Percentiles rank a stretch among this genome's conserved stretches.
phyloP scores from a whole-genome alignment of 2,329 filamentous ascomycete genomes.

The Pseudonectria buxi region DNA sequence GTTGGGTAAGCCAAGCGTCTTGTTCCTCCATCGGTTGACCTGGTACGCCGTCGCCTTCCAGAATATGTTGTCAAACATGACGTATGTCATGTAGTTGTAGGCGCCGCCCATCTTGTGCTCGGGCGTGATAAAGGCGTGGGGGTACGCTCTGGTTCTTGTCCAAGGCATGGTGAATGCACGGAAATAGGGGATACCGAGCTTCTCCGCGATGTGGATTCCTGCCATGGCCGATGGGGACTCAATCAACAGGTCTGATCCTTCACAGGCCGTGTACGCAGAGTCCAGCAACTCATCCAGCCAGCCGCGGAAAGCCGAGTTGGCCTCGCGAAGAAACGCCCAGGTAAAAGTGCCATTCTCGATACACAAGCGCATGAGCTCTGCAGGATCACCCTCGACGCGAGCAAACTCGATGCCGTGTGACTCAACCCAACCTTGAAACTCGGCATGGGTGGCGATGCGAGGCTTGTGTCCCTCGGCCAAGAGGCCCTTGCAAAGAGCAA shows the following conservation, averaged over 20 bases:
- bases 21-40: constrained; percentile 87
- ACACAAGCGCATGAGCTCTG: constrained; percentile 90
- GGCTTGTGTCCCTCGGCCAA: constrained; percentile 79
- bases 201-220: constrained; percentile 95
- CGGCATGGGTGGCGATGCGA: constrained; percentile 83
- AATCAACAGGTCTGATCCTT: constrained; percentile 83
- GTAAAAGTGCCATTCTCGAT: constrained; percentile 98
- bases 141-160: constrained; percentile 92
- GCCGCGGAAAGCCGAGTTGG: constrained; percentile 79
- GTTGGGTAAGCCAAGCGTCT: constrained; percentile 66
- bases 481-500: constrained; percentile 87
- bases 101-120: constrained; percentile 90
- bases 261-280: constrained; percentile 76
- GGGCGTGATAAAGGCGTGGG: constrained; percentile 90
- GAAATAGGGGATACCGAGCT: constrained; percentile 89
- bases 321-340: constrained; percentile 80
- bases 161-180: constrained; percentile 98
- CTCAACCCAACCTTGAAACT: constrained; percentile 85
- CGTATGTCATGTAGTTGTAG: constrained; percentile 92
- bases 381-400: constrained; percentile 82
- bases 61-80: constrained; percentile 94
- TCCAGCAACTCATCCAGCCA: constrained; percentile 87
- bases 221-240: constrained; percentile 96
- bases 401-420: constrained; percentile 92
- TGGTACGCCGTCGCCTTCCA: constrained; percentile 91